phyloP scores from a whole-genome alignment of 805 yeast genomes.

The Saccharomycopsis fermentans region DNA sequence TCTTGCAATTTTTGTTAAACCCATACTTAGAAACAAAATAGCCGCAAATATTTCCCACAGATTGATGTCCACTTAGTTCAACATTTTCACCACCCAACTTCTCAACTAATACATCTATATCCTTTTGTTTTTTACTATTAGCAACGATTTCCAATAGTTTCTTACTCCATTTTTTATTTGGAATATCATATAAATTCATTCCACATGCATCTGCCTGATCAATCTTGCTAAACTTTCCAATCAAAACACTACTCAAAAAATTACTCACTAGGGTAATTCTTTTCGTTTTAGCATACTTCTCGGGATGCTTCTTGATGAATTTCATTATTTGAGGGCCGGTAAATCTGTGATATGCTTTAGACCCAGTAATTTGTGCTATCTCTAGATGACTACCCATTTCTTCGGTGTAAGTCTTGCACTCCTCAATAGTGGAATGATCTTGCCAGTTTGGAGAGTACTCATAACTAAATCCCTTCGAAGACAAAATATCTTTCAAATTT shows the following conservation, averaged over 20 bases:
- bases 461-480: constrained; percentile 46
- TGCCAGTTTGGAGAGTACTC: constrained; percentile 86
- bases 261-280: constrained; percentile 70
- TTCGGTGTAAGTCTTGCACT: constrained; percentile 50
- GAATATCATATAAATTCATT: constrained; percentile 75
- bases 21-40: constrained; percentile 63
- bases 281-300: constrained; percentile 43
- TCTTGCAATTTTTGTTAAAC: constrained; percentile 42
- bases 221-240: constrained; percentile 52
- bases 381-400: constrained; percentile 47
- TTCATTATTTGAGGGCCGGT: constrained; percentile 89
- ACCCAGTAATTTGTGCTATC: constrained; percentile 67
- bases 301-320: constrained; percentile 42
- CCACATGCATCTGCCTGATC: constrained; percentile 91
- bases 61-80: constrained; percentile 37
- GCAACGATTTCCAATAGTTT: constrained; percentile 37
- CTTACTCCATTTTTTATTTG: constrained; percentile 44
- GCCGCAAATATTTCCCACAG: constrained; percentile 41
- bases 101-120: constrained; percentile 28
- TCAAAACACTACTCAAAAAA: constrained; percentile 61
- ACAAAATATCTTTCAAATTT: constrained; percentile 38
- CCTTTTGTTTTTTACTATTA: constrained; percentile 7
- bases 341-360: constrained; percentile 80
- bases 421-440: constrained; percentile 76
- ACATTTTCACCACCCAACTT: constrained; percentile 42